These are phyloP conservation scores for Aspergillus ruber DNA, from an alignment of 2,329 filamentous ascomycete species.

Conservation along the genomic window DNA sequence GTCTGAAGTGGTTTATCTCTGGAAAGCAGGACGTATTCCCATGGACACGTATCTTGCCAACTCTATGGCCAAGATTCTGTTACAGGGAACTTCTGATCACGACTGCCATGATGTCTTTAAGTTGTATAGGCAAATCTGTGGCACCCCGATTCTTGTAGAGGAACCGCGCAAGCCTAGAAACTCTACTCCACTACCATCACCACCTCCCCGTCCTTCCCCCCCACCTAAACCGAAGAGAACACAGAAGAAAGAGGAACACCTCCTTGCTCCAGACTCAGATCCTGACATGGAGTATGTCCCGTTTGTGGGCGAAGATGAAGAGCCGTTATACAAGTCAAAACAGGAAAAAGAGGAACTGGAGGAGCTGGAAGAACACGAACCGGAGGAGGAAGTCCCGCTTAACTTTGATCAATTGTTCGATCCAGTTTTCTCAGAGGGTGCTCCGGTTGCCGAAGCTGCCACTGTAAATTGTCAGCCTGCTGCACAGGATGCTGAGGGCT, in stretches of 20 bases:
- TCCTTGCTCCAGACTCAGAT: background rate
- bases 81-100: conserved; percentile 53
- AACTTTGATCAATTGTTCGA: conserved; percentile 32
- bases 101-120: conserved; percentile 68
- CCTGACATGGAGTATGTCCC: conserved; percentile 20
- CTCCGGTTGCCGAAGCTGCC: background rate
- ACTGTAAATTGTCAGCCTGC: background rate
- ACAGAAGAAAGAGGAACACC: background rate
- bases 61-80: conserved; percentile 72
- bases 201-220: too few species aligned
- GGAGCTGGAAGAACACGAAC: conserved; percentile 8
- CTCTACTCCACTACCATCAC: background rate
- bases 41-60: conserved; percentile 75
- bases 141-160: conserved; percentile 49
- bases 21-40: conserved; percentile 62
- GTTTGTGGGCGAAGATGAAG: conserved; percentile 21
- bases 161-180: conserved; percentile 14
- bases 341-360: conserved; percentile 6
- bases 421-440: conserved; percentile 16
- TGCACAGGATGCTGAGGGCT: background rate
- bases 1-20: conserved; percentile 70
- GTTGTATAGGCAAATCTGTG: conserved; percentile 76
- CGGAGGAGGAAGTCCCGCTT: conserved; percentile 20
- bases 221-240: background rate
- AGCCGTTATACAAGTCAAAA: conserved; percentile 15